A percentile compares a stretch with the other conserved stretches of the same genome.
phyloP scores from a whole-genome alignment of 805 yeast species.

The Yarrowia alimentaria region DNA sequence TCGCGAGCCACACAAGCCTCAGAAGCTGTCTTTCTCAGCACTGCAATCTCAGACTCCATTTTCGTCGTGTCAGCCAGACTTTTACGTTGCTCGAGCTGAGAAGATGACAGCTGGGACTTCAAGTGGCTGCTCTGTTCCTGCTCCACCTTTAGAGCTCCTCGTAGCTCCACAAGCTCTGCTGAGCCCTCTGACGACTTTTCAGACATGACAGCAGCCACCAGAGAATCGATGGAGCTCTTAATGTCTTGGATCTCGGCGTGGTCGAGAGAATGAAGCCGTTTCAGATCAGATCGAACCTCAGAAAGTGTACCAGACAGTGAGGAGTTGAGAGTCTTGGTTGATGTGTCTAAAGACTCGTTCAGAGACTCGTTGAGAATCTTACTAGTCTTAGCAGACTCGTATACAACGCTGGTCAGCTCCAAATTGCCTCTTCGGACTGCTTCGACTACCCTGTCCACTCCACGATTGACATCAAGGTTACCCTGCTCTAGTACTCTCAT shows the following conservation, averaged over 20 bases:
- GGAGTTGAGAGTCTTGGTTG: too few relatives aligned
- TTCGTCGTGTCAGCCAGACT: slow-evolving; percentile 1
- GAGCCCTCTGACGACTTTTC: slow-evolving; percentile 1
- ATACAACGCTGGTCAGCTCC: too few relatives aligned
- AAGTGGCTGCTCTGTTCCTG: too few relatives aligned
- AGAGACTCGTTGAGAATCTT: slow-evolving; percentile 3
- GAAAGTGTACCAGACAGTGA: too few relatives aligned
- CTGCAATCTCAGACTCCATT: slow-evolving; percentile 1
- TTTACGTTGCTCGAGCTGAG: slow-evolving; percentile 3
- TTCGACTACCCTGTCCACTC: too few relatives aligned
- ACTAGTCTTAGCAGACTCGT: too few relatives aligned
- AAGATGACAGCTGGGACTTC: neutral
- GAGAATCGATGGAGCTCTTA: slow-evolving; percentile 4
- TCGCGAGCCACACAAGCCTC: slow-evolving; percentile 4
- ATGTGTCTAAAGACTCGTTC: too few relatives aligned
- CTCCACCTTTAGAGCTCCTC: slow-evolving; percentile 12
- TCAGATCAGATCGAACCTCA: slow-evolving; percentile 14
- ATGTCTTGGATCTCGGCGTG: slow-evolving; percentile 1
- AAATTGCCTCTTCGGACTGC: too few relatives aligned
- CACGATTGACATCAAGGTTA: slow-evolving; percentile 1
- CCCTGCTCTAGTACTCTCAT: slow-evolving; percentile 10
- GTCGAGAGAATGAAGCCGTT: slow-evolving; percentile 6
- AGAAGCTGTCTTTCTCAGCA: neutral
- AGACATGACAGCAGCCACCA: neutral
- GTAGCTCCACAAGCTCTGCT: slow-evolving; percentile 1